phyloP scores from a whole-genome alignment of 1,139 yeast genomes.

The Sugiyamaella sp. region DNA sequence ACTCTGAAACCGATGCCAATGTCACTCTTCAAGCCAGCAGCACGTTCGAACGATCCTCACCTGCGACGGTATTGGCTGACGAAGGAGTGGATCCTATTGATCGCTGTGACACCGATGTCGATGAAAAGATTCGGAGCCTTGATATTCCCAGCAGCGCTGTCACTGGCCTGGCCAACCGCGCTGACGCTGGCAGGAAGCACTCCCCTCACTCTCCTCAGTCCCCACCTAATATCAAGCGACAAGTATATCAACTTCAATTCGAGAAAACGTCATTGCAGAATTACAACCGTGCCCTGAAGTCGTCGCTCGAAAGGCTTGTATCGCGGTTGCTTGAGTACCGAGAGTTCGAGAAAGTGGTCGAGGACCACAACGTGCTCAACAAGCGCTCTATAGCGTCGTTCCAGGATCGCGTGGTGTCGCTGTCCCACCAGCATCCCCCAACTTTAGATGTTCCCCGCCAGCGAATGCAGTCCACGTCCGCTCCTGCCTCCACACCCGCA shows the following conservation, averaged over 20 bases:
- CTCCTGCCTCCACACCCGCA: not conserved
- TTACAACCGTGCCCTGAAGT: constrained; percentile 39
- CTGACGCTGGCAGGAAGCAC: not conserved
- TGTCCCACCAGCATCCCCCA: constrained; percentile 13
- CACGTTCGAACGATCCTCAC: no score
- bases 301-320: constrained; percentile 41
- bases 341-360: constrained; percentile 39
- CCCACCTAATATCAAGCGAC: not conserved
- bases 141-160: not conserved
- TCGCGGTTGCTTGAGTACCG: constrained; percentile 40
- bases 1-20: no score
- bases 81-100: not conserved
- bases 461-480: not conserved
- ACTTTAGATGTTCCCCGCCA: constrained; percentile 20
- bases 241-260: constrained; percentile 34
- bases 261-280: constrained; percentile 36
- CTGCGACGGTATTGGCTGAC: no score
- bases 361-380: constrained; percentile 33
- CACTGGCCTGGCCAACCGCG: not conserved
- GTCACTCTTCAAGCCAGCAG: no score
- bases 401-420: constrained; percentile 35
- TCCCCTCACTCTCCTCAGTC: not conserved
- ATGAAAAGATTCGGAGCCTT: not conserved
- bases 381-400: constrained; percentile 37
- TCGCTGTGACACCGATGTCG: not conserved